phyloP scores from a whole-genome alignment of 2,329 filamentous ascomycete genomes.

The Alternaria hordeiaustralica region DNA sequence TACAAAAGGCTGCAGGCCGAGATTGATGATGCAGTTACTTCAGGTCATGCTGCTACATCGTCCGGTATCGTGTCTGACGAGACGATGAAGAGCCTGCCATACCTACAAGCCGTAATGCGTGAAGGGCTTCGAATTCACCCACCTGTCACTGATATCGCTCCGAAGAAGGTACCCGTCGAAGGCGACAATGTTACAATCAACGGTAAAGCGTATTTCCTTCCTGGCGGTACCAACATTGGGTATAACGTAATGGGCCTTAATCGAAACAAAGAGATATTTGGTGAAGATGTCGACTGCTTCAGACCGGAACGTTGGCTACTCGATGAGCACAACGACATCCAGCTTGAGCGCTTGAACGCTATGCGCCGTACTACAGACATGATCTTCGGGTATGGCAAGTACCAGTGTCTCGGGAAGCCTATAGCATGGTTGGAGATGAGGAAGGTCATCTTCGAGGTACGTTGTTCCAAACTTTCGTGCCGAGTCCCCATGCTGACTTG shows the following conservation, averaged over 20 bases:
- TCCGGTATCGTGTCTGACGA: constrained; percentile 55
- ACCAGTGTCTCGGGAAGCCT: constrained; percentile 39
- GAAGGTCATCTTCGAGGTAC: constrained; percentile 52
- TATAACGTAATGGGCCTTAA: constrained; percentile 32
- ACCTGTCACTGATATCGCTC: constrained; percentile 34
- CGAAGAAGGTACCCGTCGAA: constrained; percentile 32
- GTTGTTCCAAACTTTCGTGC: background rate
- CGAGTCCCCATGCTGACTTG: background rate
- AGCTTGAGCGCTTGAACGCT: constrained; percentile 8
- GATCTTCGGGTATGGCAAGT: constrained; percentile 43
- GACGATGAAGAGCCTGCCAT: constrained; percentile 47
- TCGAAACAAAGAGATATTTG: constrained; percentile 32
- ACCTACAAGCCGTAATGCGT: constrained; percentile 55
- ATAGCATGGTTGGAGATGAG: constrained; percentile 44
- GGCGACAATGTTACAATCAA: constrained; percentile 34
- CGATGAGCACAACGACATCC: constrained; percentile 14
- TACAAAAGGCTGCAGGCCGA: constrained; percentile 55
- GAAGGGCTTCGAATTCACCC: constrained; percentile 53
- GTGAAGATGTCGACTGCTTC: constrained; percentile 52
- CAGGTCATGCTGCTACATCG: constrained; percentile 18
- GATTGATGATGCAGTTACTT: constrained; percentile 47
- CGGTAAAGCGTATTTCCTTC: constrained; percentile 28
- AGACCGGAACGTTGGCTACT: constrained; percentile 57
- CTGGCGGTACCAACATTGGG: constrained; percentile 35
- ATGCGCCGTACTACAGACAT: constrained; percentile 40